Evolutionary conservation across 2,329 filamentous ascomycete genomes (phyloP), one percentile per base, ranked within the genome.

Genomic region (Alternaria metachromatica): DNA sequence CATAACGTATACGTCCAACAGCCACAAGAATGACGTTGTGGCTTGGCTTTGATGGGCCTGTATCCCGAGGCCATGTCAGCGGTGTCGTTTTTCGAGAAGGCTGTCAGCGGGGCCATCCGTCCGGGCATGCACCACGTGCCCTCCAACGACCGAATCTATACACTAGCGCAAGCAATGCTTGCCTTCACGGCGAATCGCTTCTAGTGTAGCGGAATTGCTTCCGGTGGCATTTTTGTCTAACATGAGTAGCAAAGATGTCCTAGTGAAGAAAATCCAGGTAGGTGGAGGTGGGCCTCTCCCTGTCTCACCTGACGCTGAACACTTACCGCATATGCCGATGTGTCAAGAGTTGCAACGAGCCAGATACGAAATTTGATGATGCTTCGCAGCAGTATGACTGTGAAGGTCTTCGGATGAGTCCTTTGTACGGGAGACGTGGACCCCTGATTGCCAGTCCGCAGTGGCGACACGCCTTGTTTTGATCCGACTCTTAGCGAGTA

Each of bases 91-190:
- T 37, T 60, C 45, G 46, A 63, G 44, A 30, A 56, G 51, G 56
- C 57, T 45, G 57, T 48, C 61, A 56, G 61, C 61, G 61, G 61
- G 61, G 61, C 61, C 41, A 63, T 63, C 61, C 61, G 61, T 41
- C 55, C 51, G 45, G 30, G 18, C 57, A 63, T 60, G 51, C 57
- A 60, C 37, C 57, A 43, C 45, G 61, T 63, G 57, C 61, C 51
- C 43, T 18, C 33, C 28, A 56, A 60, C 45, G 41, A 30, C 37
- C 26, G 28, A 26, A 60, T 37, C 21, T 18, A 51, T 60, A 44
- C 26, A 50, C 43, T 56, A 48, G 49, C 57, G 51, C 46, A 30
- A 12, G 26, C 44, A 41, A 30, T 21, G 25, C 30, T 44, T 63
- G 18, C 28, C 20, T 55, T 55, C 18, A 43, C 55, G 28, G 49